phyloP scores from a whole-genome alignment of 2,329 filamentous ascomycete genomes.

The Alternaria viburni region DNA sequence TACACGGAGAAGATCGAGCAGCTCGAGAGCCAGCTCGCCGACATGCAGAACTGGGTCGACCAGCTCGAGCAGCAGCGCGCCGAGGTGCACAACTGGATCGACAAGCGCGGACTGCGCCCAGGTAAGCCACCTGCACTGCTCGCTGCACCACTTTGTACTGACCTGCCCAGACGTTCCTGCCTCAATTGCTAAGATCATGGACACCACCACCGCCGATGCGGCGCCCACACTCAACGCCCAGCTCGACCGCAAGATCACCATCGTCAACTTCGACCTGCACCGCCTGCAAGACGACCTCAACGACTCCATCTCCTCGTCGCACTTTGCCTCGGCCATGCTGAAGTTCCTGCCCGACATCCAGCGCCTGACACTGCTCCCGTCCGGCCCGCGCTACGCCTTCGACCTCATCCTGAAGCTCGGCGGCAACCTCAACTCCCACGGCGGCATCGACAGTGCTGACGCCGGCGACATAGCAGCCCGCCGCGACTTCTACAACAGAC shows the following conservation, averaged over 20 bases:
- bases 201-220: slow-evolving; percentile 56
- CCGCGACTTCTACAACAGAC: slow-evolving; percentile 56
- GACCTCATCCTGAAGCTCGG: slow-evolving; percentile 62
- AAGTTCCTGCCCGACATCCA: slow-evolving; percentile 62
- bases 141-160: slow-evolving; percentile 7
- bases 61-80: slow-evolving; percentile 58
- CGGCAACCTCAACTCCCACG: slow-evolving; percentile 62
- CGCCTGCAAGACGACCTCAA: slow-evolving; percentile 63
- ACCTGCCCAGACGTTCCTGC: slow-evolving; percentile 57
- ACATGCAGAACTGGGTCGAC: slow-evolving; percentile 58
- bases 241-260: slow-evolving; percentile 64
- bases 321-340: slow-evolving; percentile 61
- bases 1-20: slow-evolving; percentile 61
- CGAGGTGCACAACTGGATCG: slow-evolving; percentile 62
- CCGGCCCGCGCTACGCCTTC: slow-evolving; percentile 58
- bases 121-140: slow-evolving; percentile 45
- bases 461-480: slow-evolving; percentile 56
- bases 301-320: slow-evolving; percentile 59
- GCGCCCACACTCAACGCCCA: slow-evolving; percentile 61
- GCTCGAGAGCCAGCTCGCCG: slow-evolving; percentile 58
- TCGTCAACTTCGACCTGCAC: slow-evolving; percentile 64
- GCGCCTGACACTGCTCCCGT: slow-evolving; percentile 56
- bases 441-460: slow-evolving; percentile 58
- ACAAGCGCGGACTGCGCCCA: slow-evolving; percentile 60
- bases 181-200: slow-evolving; percentile 60